Evolutionary conservation across 768 basidiomycete genomes (phyloP).

Genomic region (Filobasidium floriforme): DNA sequence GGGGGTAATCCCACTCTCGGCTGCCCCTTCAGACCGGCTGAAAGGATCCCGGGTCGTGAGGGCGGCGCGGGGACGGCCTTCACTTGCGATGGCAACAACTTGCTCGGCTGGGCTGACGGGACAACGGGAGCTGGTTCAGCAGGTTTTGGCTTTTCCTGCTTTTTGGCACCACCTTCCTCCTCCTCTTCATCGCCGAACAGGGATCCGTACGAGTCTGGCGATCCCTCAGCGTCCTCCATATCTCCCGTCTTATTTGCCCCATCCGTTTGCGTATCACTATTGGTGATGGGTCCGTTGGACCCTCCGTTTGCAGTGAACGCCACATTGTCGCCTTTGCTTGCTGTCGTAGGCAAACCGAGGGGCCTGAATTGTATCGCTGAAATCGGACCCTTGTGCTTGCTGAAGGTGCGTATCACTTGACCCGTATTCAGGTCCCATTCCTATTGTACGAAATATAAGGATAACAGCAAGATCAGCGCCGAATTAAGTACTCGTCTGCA

Average conservation of each 20-base stretch:
- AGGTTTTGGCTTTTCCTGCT: slow-evolving; percentile 9
- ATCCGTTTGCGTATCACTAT: slow-evolving; percentile 22
- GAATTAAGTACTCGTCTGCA: too few species aligned
- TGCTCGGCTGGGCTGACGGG: neutral
- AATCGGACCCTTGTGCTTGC: slow-evolving; percentile 74
- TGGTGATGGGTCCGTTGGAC: slow-evolving; percentile 8
- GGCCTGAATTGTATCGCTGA: slow-evolving; percentile 74
- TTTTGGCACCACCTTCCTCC: slow-evolving; percentile 54
- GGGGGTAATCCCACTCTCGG: slow-evolving; percentile 48
- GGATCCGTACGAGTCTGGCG: slow-evolving; percentile 76
- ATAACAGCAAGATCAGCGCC: too few species aligned
- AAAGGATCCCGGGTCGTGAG: neutral
- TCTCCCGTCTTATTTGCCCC: slow-evolving; percentile 5
- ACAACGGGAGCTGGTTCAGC: neutral
- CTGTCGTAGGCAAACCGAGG: slow-evolving; percentile 1
- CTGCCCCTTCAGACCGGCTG: slow-evolving; percentile 10
- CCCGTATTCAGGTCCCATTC: slow-evolving; percentile 99
- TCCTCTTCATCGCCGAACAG: slow-evolving; percentile 76
- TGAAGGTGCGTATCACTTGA: slow-evolving; percentile 64
- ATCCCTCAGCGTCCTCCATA: slow-evolving; percentile 51
- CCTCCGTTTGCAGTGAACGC: neutral
- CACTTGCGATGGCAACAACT: neutral
- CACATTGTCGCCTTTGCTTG: neutral
- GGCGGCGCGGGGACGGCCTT: neutral
- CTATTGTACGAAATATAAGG: slow-evolving; percentile 47